Evolutionary conservation across 2,329 filamentous ascomycete species (phyloP), one percentile per base, ranked within the genome.

Genomic region (Aspergillus transmontanensis): DNA sequence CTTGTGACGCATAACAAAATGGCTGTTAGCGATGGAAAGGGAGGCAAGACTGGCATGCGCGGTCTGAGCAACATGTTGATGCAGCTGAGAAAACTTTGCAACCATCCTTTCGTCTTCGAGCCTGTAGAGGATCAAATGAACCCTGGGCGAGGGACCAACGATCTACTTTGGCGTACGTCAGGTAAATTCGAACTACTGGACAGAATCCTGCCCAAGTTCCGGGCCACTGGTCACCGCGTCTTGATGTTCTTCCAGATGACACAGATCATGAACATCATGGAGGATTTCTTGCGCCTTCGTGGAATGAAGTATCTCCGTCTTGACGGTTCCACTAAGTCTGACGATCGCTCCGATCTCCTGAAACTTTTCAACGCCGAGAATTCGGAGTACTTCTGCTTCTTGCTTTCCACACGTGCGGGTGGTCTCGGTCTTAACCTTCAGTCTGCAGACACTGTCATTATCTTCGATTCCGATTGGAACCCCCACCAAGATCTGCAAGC

Each of bases 241-340:
- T 85, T 99, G 77, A 98, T 99, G 91, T 99, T 99, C 86, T 99
- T 99, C 85, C 95, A 99, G 78, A 99, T 99, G 95, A 99, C 95
- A 4, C 94, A 96, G 66, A 99, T 99, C 76, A 99, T 99, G 95
- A 97, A 99, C 80, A 99, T 99, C 74, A 98, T 99, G 95, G 95
- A 99, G 72, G 95, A 99, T 77, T 99, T 96, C 77, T 81, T 99
- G 66, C 90, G 94, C 4, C 90, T 93, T 73, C 87, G 92, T 68
- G 90, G 90, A 54, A 85, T 97, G 69, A 86, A 91, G 73, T 99
- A 96, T 76, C 85, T 99, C 69, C 93, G 95, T 76, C 85, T 99
- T 64, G 95, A 99, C 74, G 95, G 95, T 82, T 95, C 93, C 0
- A 99, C 95, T 53, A 99, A 99, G 78, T 94, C 95, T 1, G 95